Evolutionary conservation across 2,329 filamentous ascomycete species (phyloP).

Genomic region (Ramularia endophylla): DNA sequence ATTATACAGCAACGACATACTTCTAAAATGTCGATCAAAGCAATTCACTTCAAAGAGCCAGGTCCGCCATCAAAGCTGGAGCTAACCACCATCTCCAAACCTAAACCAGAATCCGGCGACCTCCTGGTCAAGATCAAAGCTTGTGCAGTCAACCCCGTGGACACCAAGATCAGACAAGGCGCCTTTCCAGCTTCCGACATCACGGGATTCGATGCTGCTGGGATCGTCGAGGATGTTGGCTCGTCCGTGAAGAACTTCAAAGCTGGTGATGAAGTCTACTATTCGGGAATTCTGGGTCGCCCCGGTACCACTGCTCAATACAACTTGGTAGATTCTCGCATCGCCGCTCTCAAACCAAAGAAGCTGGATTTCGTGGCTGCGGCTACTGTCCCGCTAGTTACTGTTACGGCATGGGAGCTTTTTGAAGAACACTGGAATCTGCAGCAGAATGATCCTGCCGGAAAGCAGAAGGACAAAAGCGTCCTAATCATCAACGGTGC

Average conservation of each 20-base stretch:
- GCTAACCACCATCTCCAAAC: conserved; percentile 2
- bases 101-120: conserved; percentile 1
- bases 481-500: conserved; percentile 44
- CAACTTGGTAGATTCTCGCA: conserved; percentile 37
- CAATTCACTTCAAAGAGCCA: conserved; percentile 6
- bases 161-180: conserved; percentile 32
- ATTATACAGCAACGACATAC: neutral
- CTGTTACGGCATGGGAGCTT: conserved; percentile 40
- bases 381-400: conserved; percentile 42
- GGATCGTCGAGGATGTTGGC: conserved; percentile 31
- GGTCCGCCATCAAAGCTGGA: conserved; percentile 1
- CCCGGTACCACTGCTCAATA: conserved; percentile 41
- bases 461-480: conserved; percentile 23
- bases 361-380: conserved; percentile 36
- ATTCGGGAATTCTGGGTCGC: conserved; percentile 34
- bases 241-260: conserved; percentile 33
- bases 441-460: conserved; percentile 25
- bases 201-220: conserved; percentile 41
- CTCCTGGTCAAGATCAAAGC: conserved; percentile 26
- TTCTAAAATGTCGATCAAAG: conserved; percentile 2
- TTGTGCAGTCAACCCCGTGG: conserved; percentile 37
- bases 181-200: conserved; percentile 35
- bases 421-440: conserved; percentile 41
- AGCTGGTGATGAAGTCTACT: conserved; percentile 41
- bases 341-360: conserved; percentile 36